phyloP scores from a whole-genome alignment of 257 asterid species.

The Solanum chilense region DNA sequence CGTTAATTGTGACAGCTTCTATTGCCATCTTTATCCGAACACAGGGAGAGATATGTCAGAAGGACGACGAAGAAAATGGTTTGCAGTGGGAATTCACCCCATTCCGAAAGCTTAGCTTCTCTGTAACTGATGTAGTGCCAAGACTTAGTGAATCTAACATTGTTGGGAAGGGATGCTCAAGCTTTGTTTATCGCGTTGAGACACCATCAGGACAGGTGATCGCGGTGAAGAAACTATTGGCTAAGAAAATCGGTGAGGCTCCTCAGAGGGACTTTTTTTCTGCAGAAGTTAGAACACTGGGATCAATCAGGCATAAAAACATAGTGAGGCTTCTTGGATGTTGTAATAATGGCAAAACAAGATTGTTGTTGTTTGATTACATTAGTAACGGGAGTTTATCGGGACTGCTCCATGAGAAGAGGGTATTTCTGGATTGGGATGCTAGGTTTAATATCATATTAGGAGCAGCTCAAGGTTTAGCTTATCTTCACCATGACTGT shows the following conservation, averaged over 20 bases:
- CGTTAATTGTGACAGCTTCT: constrained; percentile 17
- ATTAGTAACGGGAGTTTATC: constrained; percentile 63
- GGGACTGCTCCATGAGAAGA: constrained; percentile 47
- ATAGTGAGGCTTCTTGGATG: constrained; percentile 67
- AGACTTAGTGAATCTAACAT: constrained; percentile 53
- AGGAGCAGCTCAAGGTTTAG: constrained; percentile 67
- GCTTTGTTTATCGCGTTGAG: constrained; percentile 59
- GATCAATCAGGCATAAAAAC: constrained; percentile 62
- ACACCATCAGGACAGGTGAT: constrained; percentile 34
- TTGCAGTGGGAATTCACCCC: constrained; percentile 54
- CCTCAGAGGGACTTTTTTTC: constrained; percentile 53
- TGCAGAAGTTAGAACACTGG: constrained; percentile 56
- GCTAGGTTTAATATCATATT: constrained; percentile 53
- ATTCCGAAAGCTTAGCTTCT: constrained; percentile 54
- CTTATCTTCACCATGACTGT: constrained; percentile 74
- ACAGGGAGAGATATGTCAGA: constrained; percentile 5
- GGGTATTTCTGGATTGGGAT: constrained; percentile 44
- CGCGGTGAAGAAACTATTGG: constrained; percentile 60
- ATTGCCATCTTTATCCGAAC: constrained; percentile 22
- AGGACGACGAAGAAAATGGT: constrained; percentile 35
- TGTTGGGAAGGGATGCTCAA: constrained; percentile 63
- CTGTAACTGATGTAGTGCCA: constrained; percentile 43
- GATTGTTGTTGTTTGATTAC: constrained; percentile 59
- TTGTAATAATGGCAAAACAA: constrained; percentile 60
- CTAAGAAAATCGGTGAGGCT: constrained; percentile 40